Percentiles rank a stretch among this genome's conserved stretches.
These are phyloP conservation scores for Graphium sp. DNA, from an alignment of 2,329 filamentous ascomycete species.

Conservation along the genomic window DNA sequence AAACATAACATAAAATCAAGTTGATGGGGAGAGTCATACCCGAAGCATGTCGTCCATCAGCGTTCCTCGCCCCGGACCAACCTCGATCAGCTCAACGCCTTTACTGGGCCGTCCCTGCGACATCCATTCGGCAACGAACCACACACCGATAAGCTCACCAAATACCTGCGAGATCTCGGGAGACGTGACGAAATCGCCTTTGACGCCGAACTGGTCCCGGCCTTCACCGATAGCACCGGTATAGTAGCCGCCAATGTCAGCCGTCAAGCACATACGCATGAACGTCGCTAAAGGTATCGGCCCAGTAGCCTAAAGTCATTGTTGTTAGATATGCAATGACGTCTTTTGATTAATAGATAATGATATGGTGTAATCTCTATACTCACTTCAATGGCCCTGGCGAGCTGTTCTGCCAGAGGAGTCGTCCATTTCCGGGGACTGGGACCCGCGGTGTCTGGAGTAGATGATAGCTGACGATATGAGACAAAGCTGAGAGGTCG, in stretches of 20 bases:
- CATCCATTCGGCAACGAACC: conserved; percentile 95
- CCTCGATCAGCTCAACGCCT: conserved; percentile 79
- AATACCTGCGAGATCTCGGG: conserved; percentile 97
- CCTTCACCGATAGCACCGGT: conserved; percentile 53
- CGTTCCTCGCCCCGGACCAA: conserved; percentile 86
- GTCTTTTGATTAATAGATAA: too few relatives aligned
- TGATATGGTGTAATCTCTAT: not conserved
- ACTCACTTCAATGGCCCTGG: conserved; percentile 67
- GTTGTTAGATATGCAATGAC: too few relatives aligned
- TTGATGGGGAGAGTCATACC: conserved; percentile 29
- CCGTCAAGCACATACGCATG: conserved; percentile 97
- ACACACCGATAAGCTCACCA: conserved; percentile 83
- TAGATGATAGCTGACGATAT: too few relatives aligned
- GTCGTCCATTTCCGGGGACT: conserved; percentile 88
- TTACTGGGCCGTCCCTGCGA: conserved; percentile 60
- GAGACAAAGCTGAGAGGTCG: too few relatives aligned
- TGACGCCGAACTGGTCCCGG: conserved; percentile 77
- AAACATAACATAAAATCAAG: too few relatives aligned
- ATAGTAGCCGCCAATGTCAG: conserved; percentile 84
- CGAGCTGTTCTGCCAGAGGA: conserved; percentile 72
- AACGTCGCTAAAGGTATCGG: conserved; percentile 84
- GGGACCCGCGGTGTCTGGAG: too few relatives aligned
- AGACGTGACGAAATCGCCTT: conserved; percentile 92
- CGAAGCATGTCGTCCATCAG: conserved; percentile 93
- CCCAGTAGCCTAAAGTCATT: conserved; percentile 45